Evolutionary conservation across 1,284 basidiomycete genomes (phyloP).

Genomic region (Hymenochaete sp.): DNA sequence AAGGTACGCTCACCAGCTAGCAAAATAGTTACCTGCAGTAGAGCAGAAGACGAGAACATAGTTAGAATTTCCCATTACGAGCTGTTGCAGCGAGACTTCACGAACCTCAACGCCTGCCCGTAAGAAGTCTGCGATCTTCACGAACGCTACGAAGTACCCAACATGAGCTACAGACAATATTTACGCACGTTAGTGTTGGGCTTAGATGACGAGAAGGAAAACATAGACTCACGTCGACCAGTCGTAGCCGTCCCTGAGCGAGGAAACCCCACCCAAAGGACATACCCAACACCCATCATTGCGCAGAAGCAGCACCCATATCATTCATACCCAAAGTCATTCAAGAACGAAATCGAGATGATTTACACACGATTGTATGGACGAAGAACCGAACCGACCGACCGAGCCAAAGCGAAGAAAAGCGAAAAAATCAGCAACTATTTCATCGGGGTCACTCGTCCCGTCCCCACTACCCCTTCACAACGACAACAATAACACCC

Average conservation of each 20-base stretch:
- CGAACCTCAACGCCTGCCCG: slow-evolving; percentile 77
- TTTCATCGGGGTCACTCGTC: too few species aligned
- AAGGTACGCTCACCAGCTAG: slow-evolving; percentile 60
- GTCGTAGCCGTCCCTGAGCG: slow-evolving; percentile 83
- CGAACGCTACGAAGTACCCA: slow-evolving; percentile 93
- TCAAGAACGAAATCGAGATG: neutral
- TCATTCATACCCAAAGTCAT: slow-evolving; percentile 2
- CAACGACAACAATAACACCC: neutral
- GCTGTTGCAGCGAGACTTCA: neutral
- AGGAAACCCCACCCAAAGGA: slow-evolving; percentile 15
- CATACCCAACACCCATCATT: slow-evolving; percentile 6
- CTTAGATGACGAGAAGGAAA: too few species aligned
- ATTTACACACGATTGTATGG: neutral
- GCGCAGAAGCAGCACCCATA: slow-evolving; percentile 1
- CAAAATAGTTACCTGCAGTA: slow-evolving; percentile 69
- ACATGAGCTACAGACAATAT: slow-evolving; percentile 79
- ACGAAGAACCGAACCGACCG: too few species aligned
- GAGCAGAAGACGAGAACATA: neutral
- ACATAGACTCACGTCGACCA: slow-evolving; percentile 71
- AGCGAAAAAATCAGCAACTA: too few species aligned
- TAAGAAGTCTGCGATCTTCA: slow-evolving; percentile 96
- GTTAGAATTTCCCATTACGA: neutral
- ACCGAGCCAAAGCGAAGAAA: too few species aligned
- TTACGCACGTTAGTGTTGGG: too few species aligned
- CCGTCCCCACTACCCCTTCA: neutral